phyloP scores from a whole-genome alignment of 768 basidiomycete genomes.

The Chiua virens region DNA sequence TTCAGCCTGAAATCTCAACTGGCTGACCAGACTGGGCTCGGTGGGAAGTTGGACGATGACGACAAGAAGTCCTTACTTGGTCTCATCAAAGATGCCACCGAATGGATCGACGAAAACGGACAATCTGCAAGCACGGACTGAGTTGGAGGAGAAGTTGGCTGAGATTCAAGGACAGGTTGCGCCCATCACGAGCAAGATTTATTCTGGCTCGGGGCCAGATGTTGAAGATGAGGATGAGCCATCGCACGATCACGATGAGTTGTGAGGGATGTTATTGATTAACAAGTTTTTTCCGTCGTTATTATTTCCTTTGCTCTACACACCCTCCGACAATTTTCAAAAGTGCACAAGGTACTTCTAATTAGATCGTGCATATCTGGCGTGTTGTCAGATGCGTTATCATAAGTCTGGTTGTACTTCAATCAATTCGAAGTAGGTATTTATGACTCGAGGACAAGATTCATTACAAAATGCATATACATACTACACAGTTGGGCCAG shows the following conservation, averaged over 20 bases:
- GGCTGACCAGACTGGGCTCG: conserved; percentile 84
- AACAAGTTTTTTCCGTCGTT: conserved; percentile 1
- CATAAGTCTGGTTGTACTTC: too few relatives aligned
- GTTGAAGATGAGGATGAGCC: conserved; percentile 44
- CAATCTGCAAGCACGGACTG: conserved; percentile 75
- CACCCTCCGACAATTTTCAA: background rate
- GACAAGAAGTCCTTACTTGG: conserved; percentile 84
- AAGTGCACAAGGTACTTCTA: conserved; percentile 9
- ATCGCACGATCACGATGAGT: conserved; percentile 52
- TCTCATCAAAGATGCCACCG: conserved; percentile 83
- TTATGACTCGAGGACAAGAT: too few relatives aligned
- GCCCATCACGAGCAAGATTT: conserved; percentile 86
- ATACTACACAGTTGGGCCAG: too few relatives aligned
- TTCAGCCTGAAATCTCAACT: conserved; percentile 88
- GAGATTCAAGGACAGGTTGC: conserved; percentile 75
- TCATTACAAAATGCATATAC: too few relatives aligned
- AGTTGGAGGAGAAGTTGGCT: conserved; percentile 85
- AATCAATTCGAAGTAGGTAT: too few relatives aligned
- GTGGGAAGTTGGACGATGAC: conserved; percentile 79
- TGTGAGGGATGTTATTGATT: conserved; percentile 32
- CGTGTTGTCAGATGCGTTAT: background rate
- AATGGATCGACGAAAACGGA: conserved; percentile 90
- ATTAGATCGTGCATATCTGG: conserved; percentile 14
- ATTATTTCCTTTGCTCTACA: conserved; percentile 7
- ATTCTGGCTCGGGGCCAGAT: conserved; percentile 44